Conservation (phyloP, 2,329 filamentous ascomycete species). For the Stromatinia cepivora region DNA sequence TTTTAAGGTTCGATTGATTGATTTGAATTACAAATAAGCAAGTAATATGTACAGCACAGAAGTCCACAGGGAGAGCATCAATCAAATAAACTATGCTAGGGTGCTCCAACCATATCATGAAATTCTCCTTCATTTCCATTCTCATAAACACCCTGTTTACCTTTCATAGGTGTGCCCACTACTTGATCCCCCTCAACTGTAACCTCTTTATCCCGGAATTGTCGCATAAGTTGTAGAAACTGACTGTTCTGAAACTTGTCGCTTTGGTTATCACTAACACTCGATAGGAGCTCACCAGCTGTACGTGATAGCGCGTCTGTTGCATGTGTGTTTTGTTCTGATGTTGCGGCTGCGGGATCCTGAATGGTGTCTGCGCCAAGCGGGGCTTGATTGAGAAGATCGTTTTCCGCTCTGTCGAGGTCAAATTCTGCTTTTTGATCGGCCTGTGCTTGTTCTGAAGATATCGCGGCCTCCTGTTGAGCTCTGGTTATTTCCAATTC, state of each 20-base stretch:
- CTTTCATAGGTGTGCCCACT: constrained; percentile 42
- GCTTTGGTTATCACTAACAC: constrained; percentile 66
- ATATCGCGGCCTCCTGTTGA: neutral
- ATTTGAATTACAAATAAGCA: neutral
- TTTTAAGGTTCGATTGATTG: neutral
- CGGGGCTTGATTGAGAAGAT: constrained; percentile 33
- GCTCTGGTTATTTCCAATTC: constrained; percentile 27
- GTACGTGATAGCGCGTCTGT: constrained; percentile 68
- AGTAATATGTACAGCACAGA: neutral
- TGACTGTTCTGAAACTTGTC: constrained; percentile 77
- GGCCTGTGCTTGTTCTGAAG: constrained; percentile 27
- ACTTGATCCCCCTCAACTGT: constrained; percentile 70
- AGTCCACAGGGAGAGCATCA: neutral
- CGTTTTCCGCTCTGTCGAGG: neutral
- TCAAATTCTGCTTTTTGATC: constrained; percentile 9
- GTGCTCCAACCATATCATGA: constrained; percentile 2
- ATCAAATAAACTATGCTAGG: constrained; percentile 8
- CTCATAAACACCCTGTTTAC: neutral
- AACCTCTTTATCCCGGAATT: constrained; percentile 70
- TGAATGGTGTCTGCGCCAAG: constrained; percentile 42
- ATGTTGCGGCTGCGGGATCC: constrained; percentile 33
- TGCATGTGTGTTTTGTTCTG: constrained; percentile 40
- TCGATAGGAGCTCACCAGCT: constrained; percentile 68
- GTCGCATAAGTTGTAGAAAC: constrained; percentile 76
- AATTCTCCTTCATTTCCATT: too few relatives aligned